Percentiles rank a stretch among this genome's conserved stretches.
These are phyloP conservation scores for Arachnomyces sp. DNA, from an alignment of 2,329 filamentous ascomycete genomes.

Conservation along the genomic window DNA sequence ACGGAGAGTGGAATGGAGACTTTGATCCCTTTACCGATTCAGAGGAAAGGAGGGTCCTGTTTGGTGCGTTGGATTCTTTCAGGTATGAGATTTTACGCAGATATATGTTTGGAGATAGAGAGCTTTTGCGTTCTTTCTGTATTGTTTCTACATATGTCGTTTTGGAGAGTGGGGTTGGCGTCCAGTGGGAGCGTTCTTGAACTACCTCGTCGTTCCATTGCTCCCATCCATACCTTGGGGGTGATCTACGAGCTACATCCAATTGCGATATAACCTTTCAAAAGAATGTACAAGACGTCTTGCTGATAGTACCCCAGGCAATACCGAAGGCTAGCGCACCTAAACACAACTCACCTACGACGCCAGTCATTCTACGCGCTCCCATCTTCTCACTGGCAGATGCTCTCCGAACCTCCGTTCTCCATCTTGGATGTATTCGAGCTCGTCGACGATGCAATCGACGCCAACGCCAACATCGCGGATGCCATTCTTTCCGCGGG, in stretches of 20 bases:
- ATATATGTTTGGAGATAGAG: not conserved
- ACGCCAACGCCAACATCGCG: conserved; percentile 75
- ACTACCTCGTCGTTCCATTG: no score
- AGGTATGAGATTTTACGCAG: conserved; percentile 49
- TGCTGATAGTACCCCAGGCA: conserved; percentile 46
- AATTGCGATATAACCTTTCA: conserved; percentile 6
- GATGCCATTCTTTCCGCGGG: conserved; percentile 66
- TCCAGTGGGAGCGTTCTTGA: no score
- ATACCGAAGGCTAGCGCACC: conserved; percentile 77
- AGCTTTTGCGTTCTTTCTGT: not conserved
- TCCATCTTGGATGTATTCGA: conserved; percentile 70
- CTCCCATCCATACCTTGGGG: no score
- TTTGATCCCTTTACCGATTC: conserved; percentile 62
- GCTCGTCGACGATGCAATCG: conserved; percentile 77
- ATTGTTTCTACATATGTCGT: not conserved
- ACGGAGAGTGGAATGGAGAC: conserved; percentile 49
- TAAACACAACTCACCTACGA: conserved; percentile 82
- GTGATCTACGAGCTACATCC: not conserved
- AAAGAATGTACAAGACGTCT: conserved; percentile 13
- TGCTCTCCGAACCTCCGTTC: conserved; percentile 75
- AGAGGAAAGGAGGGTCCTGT: conserved; percentile 72
- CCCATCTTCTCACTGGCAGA: conserved; percentile 71
- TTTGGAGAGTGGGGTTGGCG: no score
- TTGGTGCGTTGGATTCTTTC: conserved; percentile 80
- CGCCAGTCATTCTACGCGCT: conserved; percentile 90